phyloP scores from a whole-genome alignment of 495 filamentous ascomycete species.

The Neurospora sp. region DNA sequence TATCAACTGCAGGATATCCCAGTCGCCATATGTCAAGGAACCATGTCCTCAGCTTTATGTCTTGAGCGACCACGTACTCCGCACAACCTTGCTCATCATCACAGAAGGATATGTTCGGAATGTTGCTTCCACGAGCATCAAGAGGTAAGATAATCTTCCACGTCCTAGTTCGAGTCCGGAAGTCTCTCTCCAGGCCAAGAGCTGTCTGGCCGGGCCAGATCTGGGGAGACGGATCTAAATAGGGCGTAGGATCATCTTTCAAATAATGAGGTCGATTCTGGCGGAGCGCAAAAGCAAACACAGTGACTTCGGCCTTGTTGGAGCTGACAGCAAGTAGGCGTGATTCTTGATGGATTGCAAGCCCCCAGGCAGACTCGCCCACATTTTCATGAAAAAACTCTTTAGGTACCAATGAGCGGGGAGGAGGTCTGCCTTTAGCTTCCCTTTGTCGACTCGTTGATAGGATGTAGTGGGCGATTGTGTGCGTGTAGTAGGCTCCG shows the following conservation, averaged over 20 bases:
- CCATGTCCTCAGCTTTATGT: conserved; percentile 56
- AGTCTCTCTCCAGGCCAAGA: conserved; percentile 17
- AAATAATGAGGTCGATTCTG: conserved; percentile 13
- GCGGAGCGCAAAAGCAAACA: conserved; percentile 65
- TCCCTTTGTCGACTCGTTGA: background rate
- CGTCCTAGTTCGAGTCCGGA: conserved; percentile 25
- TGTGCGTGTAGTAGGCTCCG: conserved; percentile 60
- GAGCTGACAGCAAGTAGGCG: conserved; percentile 73
- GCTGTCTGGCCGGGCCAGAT: conserved; percentile 8
- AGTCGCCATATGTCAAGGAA: conserved; percentile 57
- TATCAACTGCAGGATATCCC: background rate
- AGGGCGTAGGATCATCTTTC: background rate
- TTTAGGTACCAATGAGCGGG: conserved; percentile 7
- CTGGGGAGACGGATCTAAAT: conserved; percentile 8
- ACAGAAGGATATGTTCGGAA: conserved; percentile 69
- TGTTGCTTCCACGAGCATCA: conserved; percentile 42
- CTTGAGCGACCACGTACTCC: conserved; percentile 60
- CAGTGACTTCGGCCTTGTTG: conserved; percentile 55
- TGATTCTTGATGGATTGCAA: conserved; percentile 71
- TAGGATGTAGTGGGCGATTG: conserved; percentile 22
- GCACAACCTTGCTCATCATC: conserved; percentile 52
- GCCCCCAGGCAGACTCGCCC: conserved; percentile 71
- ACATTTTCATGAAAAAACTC: conserved; percentile 71
- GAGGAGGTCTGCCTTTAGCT: background rate
- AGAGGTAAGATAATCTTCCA: conserved; percentile 33